These are phyloP conservation scores for Eragrostis curvula DNA, from an alignment of 176 grass and related monocot species.

Conservation along the genomic window DNA sequence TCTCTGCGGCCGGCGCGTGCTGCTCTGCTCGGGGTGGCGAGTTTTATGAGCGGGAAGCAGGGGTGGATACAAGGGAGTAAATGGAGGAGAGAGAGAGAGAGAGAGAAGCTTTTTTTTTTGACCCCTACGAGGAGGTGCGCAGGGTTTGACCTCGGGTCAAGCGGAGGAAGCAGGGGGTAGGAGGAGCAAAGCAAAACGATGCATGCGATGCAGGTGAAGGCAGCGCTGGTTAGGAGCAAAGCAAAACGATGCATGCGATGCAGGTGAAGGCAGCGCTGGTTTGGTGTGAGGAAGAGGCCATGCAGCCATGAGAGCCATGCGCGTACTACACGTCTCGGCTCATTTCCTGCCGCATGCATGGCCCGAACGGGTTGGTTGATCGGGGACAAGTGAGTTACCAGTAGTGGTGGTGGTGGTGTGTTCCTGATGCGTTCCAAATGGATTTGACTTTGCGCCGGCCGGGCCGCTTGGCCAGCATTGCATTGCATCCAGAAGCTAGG, in stretches of 20 bases:
- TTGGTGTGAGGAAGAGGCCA: background rate
- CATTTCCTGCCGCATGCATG: background rate
- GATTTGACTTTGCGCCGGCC: background rate
- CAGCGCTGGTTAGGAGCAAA: background rate
- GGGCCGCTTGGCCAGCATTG: background rate
- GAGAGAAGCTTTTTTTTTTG: conserved; percentile 6
- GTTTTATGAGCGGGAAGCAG: conserved; percentile 49
- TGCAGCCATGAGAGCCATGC: too few species aligned
- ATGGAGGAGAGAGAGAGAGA: conserved; percentile 36
- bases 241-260: conserved; percentile 9
- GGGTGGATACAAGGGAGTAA: conserved; percentile 39
- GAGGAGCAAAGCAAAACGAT: background rate
- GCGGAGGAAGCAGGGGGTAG: background rate
- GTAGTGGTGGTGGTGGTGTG: background rate
- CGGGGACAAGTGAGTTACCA: conserved; percentile 13
- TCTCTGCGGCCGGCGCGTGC: background rate
- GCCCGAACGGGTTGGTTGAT: conserved; percentile 2
- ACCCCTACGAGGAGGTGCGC: background rate
- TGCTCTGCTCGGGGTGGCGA: conserved; percentile 28
- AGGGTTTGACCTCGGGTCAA: conserved; percentile 57
- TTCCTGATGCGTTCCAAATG: background rate
- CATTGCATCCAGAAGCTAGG: too few species aligned
- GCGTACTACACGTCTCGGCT: background rate
- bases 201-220: conserved; percentile 35
- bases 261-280: conserved; percentile 1